Conservation (phyloP, 192 early-diverging fungal species). For the Kickxella alabastrina region DNA sequence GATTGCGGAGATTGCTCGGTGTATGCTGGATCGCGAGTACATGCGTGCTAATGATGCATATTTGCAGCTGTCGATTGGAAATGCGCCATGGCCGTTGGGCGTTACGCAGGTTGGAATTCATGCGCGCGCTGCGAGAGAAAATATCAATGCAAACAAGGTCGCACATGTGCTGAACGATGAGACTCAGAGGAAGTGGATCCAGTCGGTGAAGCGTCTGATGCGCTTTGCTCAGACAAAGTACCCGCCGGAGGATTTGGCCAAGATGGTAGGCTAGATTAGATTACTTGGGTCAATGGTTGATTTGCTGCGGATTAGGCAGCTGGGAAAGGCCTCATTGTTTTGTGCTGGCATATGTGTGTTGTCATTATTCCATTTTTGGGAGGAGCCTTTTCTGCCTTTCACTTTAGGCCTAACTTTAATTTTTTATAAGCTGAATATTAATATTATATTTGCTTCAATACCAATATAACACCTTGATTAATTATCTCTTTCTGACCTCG, state of each 20-base stretch:
- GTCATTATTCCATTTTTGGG: no score
- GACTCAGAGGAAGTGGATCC: constrained; percentile 97
- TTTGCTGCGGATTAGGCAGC: background rate
- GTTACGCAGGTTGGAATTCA: constrained; percentile 97
- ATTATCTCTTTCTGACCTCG: no score
- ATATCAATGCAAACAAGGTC: constrained; percentile 91
- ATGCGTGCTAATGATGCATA: constrained; percentile 91
- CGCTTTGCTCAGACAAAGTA: constrained; percentile 91
- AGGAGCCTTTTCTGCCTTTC: no score
- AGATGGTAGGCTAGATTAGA: constrained; percentile 30
- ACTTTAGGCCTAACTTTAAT: no score
- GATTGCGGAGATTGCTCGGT: constrained; percentile 86
- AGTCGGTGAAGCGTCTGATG: constrained; percentile 93
- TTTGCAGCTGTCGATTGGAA: constrained; percentile 90
- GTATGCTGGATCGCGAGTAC: constrained; percentile 84
- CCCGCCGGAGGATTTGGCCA: constrained; percentile 69
- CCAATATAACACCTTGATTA: no score
- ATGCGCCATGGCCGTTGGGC: constrained; percentile 98
- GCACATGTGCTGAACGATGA: constrained; percentile 98
- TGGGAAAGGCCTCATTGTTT: no score
- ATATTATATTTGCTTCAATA: no score
- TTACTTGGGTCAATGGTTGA: background rate
- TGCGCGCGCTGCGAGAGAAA: constrained; percentile 93
- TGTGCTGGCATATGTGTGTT: background rate
- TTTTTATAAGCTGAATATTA: no score